A percentile compares a stretch with the other conserved stretches of the same genome.
Evolutionary conservation across 306 rosid species (phyloP).

Genomic region (Lathyrus oleraceus): DNA sequence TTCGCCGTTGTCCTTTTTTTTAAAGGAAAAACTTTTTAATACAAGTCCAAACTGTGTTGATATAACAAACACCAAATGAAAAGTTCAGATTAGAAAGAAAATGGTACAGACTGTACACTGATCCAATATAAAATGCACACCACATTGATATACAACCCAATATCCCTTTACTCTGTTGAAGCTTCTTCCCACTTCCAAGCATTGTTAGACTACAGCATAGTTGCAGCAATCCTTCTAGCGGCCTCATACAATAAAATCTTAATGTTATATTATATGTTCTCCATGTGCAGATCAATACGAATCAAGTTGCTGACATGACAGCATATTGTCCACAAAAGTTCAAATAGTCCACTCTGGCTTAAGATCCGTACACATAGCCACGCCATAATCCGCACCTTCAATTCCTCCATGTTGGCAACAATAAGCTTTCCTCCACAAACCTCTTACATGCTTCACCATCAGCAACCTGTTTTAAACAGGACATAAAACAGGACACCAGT

Average conservation of each 20-base stretch:
- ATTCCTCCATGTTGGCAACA: neutral
- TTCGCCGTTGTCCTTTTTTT: no score
- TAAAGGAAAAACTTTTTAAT: no score
- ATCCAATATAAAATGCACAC: neutral
- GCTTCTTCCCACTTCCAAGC: neutral
- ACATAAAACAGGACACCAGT: no score
- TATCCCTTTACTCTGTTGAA: neutral
- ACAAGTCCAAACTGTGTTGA: neutral
- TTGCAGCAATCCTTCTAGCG: neutral
- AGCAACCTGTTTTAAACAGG: neutral
- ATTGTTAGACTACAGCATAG: neutral
- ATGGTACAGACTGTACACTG: neutral
- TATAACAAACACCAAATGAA: neutral
- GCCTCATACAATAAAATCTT: neutral
- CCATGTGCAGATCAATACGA: neutral
- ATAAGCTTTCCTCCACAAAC: neutral
- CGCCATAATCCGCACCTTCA: neutral
- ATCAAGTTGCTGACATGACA: neutral
- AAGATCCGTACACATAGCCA: neutral
- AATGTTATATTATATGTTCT: neutral
- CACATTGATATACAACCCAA: no score
- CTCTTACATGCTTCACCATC: neutral
- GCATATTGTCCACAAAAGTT: neutral
- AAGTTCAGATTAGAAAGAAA: neutral
- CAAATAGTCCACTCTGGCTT: neutral